Evolutionary conservation across 805 yeast genomes (phyloP).

Genomic region (Saccharomycodes ludwigii): DNA sequence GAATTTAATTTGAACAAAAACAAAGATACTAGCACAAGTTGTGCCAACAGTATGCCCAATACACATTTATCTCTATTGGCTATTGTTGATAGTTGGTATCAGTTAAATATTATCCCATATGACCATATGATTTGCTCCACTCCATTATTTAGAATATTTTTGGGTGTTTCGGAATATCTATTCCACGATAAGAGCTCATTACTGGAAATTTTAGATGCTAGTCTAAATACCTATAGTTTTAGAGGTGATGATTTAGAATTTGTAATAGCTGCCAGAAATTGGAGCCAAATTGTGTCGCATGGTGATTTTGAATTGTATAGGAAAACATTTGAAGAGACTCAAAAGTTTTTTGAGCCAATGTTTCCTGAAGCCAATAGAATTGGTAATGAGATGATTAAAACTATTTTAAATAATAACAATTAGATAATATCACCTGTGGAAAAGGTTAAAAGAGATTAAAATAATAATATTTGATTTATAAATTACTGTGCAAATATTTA

Average conservation of each 20-base stretch:
- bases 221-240: conserved; percentile 52
- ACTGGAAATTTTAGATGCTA: conserved; percentile 69
- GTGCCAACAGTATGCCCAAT: conserved; percentile 49
- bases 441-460: no score
- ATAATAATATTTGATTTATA: no score
- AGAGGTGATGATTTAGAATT: conserved; percentile 88
- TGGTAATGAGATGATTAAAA: conserved; percentile 90
- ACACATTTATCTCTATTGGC: conserved; percentile 83
- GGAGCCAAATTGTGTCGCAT: conserved; percentile 72
- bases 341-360: conserved; percentile 75
- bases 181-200: conserved; percentile 74
- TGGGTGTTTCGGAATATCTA: conserved; percentile 87
- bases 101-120: conserved; percentile 76
- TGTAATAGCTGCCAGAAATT: conserved; percentile 74
- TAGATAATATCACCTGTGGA: no score
- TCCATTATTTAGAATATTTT: conserved; percentile 80
- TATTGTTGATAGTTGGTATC: conserved; percentile 89
- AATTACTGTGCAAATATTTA: no score
- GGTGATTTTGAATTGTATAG: conserved; percentile 67
- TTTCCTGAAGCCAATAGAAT: conserved; percentile 75
- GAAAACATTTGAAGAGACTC: conserved; percentile 64
- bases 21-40: conserved; percentile 30
- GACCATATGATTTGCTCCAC: conserved; percentile 96
- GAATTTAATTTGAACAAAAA: conserved; percentile 67
- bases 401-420: conserved; percentile 37